Evolutionary conservation across 2,329 filamentous ascomycete species (phyloP).

Genomic region (Fonsecaea erecta): DNA sequence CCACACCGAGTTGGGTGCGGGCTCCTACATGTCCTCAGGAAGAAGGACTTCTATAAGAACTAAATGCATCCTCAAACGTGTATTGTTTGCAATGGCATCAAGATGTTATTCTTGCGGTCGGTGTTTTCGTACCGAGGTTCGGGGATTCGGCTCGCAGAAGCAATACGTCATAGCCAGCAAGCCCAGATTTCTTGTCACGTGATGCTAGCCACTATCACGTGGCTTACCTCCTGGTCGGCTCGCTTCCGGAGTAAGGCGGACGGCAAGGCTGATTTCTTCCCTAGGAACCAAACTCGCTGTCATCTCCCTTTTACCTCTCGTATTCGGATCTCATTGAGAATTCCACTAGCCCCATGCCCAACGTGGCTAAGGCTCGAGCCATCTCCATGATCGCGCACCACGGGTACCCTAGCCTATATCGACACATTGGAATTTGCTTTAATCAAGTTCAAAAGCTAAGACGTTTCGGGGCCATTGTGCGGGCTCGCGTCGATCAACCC

Average conservation of each 20-base stretch:
- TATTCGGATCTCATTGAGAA: constrained; percentile 21
- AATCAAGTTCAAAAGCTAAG: constrained; percentile 3
- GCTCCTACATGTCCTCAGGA: not conserved
- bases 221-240: not conserved
- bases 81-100: not conserved
- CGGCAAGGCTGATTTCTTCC: constrained; percentile 27
- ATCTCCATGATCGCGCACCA: not conserved
- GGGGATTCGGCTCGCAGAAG: not conserved
- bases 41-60: not conserved
- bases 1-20: not conserved
- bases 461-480: constrained; percentile 13
- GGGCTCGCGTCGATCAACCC: not conserved
- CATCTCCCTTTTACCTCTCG: constrained; percentile 7
- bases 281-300: not conserved
- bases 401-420: not conserved
- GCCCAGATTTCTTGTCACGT: too few relatives aligned
- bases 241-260: constrained; percentile 8
- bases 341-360: not conserved
- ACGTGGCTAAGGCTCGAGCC: not conserved
- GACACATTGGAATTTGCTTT: not conserved
- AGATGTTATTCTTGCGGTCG: not conserved
- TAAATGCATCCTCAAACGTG: not conserved
- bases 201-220: not conserved
- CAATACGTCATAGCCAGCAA: not conserved
- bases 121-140: not conserved